Evolutionary conservation across 2,329 filamentous ascomycete genomes (phyloP).

Genomic region (Neobulgaria alba): DNA sequence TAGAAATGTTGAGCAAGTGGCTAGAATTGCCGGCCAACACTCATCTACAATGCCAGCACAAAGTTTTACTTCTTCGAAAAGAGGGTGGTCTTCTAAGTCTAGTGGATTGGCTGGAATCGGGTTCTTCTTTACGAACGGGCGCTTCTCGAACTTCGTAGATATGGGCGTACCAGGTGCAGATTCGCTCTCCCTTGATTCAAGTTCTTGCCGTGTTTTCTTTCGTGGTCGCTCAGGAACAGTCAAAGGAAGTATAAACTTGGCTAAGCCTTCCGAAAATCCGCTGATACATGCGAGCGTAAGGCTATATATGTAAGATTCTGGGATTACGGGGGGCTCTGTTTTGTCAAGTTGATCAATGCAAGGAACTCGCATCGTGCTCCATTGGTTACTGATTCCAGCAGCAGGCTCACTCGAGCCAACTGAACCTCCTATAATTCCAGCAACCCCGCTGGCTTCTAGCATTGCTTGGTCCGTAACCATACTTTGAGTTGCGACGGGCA

Average conservation of each 20-base stretch:
- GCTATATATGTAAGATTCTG: conserved; percentile 90
- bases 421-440: conserved; percentile 74
- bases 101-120: conserved; percentile 81
- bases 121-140: conserved; percentile 62
- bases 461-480: conserved; percentile 72
- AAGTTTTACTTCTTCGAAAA: conserved; percentile 61
- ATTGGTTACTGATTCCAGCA: conserved; percentile 76
- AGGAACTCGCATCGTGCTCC: conserved; percentile 79
- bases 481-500: conserved; percentile 57
- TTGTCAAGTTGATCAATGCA: conserved; percentile 96
- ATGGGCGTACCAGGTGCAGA: conserved; percentile 14
- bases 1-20: conserved; percentile 90
- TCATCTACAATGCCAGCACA: conserved; percentile 79
- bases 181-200: conserved; percentile 18
- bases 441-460: conserved; percentile 77
- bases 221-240: conserved; percentile 69
- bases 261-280: conserved; percentile 82
- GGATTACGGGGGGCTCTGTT: conserved; percentile 68
- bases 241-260: conserved; percentile 85
- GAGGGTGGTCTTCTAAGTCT: conserved; percentile 61
- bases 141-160: conserved; percentile 41
- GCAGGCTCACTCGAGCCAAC: conserved; percentile 58
- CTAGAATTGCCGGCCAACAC: conserved; percentile 93
- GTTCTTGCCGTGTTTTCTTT: conserved; percentile 32
- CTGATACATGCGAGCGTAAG: conserved; percentile 83